Base-by-base conservation (phyloP, 2,329 filamentous ascomycete genomes). In the Graphiopsis chlorocephala region DNA sequence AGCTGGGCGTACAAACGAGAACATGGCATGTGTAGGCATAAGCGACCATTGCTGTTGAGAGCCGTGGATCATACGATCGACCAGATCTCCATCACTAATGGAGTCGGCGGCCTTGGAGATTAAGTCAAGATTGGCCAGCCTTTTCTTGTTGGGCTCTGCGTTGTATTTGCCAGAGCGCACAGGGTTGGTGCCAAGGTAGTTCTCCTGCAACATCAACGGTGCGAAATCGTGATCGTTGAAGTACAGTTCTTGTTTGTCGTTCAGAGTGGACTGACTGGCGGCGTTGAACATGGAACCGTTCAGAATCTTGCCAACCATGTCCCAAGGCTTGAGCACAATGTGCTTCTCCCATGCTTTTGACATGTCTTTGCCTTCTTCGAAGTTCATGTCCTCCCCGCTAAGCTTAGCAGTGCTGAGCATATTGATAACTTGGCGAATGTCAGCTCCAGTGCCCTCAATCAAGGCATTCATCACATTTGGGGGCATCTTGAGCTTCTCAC, bases 141-240 rank as follows among this genome's bases (percentile, higher is more conserved):
- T 89, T 68, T 88, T 85, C 76, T 94, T 89, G 68, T 86, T 87
- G 4, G 70, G 66, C 23, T 74, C 70, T 65, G 85, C 86, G 45
- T 82, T 82, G 74, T 88, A 89, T 23, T 82, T 83, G 66, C 82
- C 85, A 3, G 91, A 81, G 14, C 81, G 83, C 66, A 88, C 84
- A 3, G 95, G 95, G 66, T 88, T 91, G 1, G 92, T 93, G 68
- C 88, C 90, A 14, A 99, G 84, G 72, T 99, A 99, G 75, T 99
- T 99, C 77, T 99, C 96, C 76, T 99, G 95, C 55, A 99, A 88
- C 95, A 99, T 98, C 61, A 99, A 83, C 74, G 89, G 95, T 73
- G 93, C 97, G 79, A 98, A 96, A 72, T 99, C 95, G 74, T 99
- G 95, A 72, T 99, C 95, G 77, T 99, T 98, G 83, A 99, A 99